phyloP scores from a whole-genome alignment of 129 eudicot genomes.

The Kitagawia praeruptora region DNA sequence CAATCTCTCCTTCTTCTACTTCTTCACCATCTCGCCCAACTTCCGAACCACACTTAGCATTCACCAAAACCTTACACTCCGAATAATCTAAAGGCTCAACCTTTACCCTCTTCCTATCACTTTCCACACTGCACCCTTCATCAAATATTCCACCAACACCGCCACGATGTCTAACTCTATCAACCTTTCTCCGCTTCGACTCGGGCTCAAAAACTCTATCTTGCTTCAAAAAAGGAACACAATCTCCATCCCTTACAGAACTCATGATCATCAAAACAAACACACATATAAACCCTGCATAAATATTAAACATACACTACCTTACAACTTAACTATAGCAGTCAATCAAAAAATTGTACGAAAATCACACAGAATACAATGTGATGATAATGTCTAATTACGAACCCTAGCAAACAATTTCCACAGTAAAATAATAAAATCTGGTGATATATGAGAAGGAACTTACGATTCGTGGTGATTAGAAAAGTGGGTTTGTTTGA shows the following conservation, averaged over 20 bases:
- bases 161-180: neutral
- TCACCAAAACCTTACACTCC: neutral
- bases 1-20: slow-evolving; percentile 3
- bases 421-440: neutral
- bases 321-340: neutral
- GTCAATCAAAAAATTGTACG: neutral
- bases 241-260: neutral
- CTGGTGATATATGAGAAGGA: neutral
- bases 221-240: neutral
- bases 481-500: neutral
- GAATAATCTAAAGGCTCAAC: neutral
- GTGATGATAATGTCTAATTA: neutral
- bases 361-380: neutral
- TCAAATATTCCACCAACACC: neutral
- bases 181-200: neutral
- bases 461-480: neutral
- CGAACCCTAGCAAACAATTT: neutral
- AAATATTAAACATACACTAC: neutral
- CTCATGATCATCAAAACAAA: neutral
- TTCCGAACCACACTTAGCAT: neutral
- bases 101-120: neutral
- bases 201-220: neutral
- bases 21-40: neutral
- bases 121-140: neutral
- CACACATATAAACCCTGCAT: neutral